phyloP scores from a whole-genome alignment of 2,329 filamentous ascomycete species.

The Monilinia fructigena region DNA sequence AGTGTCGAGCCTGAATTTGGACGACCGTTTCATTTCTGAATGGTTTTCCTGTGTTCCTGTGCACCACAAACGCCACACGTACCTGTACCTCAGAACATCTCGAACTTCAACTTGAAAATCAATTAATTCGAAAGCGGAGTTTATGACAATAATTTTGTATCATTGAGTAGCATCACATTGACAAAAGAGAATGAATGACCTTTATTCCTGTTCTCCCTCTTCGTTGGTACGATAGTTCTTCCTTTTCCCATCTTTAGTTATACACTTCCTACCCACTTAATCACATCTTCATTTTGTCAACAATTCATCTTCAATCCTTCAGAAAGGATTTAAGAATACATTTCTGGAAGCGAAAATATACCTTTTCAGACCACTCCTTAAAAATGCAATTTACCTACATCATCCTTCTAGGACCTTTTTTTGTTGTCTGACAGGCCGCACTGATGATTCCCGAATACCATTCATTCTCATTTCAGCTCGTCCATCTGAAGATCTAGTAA shows the following conservation, averaged over 20 bases:
- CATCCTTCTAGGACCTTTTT: background rate
- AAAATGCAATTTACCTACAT: background rate
- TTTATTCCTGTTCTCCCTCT: conserved; percentile 13
- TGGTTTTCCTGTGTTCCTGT: background rate
- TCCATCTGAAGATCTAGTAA: conserved; percentile 2
- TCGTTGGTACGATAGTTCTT: background rate
- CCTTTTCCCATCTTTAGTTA: background rate
- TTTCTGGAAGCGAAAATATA: background rate
- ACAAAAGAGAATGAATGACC: background rate
- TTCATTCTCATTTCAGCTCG: background rate
- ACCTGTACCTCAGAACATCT: background rate
- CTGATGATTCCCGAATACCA: background rate
- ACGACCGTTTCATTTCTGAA: conserved; percentile 5
- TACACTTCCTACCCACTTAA: background rate
- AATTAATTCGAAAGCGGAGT: background rate
- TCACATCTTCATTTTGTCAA: background rate
- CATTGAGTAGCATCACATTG: background rate
- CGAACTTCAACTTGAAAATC: background rate
- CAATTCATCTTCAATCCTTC: background rate
- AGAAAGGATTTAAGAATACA: background rate
- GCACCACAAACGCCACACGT: conserved; percentile 5
- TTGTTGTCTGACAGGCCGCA: background rate
- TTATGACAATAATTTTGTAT: background rate
- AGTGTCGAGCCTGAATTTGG: background rate
- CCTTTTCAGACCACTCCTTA: background rate